phyloP scores from a whole-genome alignment of 2,329 filamentous ascomycete genomes.

The Monosporascus sp. region DNA sequence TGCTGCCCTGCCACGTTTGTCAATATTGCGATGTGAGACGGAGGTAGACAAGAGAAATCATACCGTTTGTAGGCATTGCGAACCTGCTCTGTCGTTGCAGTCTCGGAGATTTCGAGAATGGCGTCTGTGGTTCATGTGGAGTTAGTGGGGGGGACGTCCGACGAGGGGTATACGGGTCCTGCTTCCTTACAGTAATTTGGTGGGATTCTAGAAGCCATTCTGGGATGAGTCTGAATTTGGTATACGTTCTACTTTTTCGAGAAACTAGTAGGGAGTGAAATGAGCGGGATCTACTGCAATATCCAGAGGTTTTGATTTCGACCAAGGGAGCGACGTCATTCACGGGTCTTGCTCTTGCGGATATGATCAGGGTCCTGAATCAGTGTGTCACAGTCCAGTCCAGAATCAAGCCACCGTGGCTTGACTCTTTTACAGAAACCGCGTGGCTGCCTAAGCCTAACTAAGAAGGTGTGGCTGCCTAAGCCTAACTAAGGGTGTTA shows the following conservation, averaged over 20 bases:
- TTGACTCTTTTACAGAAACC: background rate
- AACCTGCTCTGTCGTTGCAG: slow-evolving; percentile 75
- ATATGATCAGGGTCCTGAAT: too few species aligned
- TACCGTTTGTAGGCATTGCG: slow-evolving; percentile 92
- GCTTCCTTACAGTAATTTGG: slow-evolving; percentile 53
- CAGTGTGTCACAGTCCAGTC: background rate
- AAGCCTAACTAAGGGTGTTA: too few species aligned
- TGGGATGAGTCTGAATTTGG: slow-evolving; percentile 26
- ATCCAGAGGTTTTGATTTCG: too few species aligned
- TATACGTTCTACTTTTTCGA: background rate
- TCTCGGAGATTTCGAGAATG: slow-evolving; percentile 66
- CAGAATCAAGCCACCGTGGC: background rate
- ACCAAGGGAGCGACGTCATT: too few species aligned
- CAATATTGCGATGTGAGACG: background rate
- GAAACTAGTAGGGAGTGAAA: background rate
- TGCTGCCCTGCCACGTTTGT: slow-evolving; percentile 57
- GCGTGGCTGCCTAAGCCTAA: too few species aligned
- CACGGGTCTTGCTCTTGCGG: too few species aligned
- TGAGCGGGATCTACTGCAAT: too few species aligned
- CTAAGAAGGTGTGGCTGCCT: too few species aligned
- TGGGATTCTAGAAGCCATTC: slow-evolving; percentile 33
- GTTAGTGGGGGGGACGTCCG: slow-evolving; percentile 14
- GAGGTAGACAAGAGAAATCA: slow-evolving; percentile 3
- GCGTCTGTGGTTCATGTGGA: slow-evolving; percentile 49
- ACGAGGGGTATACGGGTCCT: background rate